A percentile compares a stretch with the other conserved stretches of the same genome.
Conservation (phyloP, 2,329 filamentous ascomycete species). For the Penicillium expansum region DNA sequence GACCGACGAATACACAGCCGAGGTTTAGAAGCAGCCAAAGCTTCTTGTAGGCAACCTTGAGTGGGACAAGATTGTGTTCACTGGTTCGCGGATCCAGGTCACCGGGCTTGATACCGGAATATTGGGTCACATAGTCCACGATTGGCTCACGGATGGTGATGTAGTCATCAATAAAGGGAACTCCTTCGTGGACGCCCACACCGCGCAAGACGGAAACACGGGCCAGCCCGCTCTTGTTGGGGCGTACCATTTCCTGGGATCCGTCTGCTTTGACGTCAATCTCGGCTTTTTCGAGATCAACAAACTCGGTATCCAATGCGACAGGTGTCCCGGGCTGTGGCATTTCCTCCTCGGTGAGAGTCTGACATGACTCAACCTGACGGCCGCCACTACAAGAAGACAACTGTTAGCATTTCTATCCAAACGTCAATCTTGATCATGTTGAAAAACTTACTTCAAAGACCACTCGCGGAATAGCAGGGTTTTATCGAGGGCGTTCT, state of each 20-base stretch:
- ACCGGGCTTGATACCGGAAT: conserved; percentile 82
- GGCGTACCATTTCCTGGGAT: conserved; percentile 84
- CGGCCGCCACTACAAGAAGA: conserved; percentile 31
- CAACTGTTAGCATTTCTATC: conserved; percentile 1
- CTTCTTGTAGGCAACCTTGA: conserved; percentile 96
- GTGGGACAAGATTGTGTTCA: conserved; percentile 75
- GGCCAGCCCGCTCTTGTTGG: conserved; percentile 87
- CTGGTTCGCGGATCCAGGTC: conserved; percentile 80
- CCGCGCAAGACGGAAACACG: conserved; percentile 87
- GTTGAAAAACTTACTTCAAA: conserved; percentile 41
- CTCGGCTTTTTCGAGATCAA: conserved; percentile 85
- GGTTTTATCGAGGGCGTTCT: conserved; percentile 75
- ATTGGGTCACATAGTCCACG: conserved; percentile 91
- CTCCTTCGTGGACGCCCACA: conserved; percentile 69
- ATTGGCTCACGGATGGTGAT: conserved; percentile 87
- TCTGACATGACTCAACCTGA: conserved; percentile 39
- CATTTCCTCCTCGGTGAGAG: conserved; percentile 55
- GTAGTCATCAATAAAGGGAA: conserved; percentile 96
- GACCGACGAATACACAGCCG: conserved; percentile 89
- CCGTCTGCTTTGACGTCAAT: conserved; percentile 96
- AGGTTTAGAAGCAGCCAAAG: conserved; percentile 95
- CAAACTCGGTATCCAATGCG: conserved; percentile 94
- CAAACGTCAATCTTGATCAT: too few species aligned
- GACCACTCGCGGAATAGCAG: conserved; percentile 75
- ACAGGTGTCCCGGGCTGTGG: conserved; percentile 72